Evolutionary conservation across 345 rosid species (phyloP), one percentile per base, ranked within the genome.

Genomic region (Syzygium oleosum): DNA sequence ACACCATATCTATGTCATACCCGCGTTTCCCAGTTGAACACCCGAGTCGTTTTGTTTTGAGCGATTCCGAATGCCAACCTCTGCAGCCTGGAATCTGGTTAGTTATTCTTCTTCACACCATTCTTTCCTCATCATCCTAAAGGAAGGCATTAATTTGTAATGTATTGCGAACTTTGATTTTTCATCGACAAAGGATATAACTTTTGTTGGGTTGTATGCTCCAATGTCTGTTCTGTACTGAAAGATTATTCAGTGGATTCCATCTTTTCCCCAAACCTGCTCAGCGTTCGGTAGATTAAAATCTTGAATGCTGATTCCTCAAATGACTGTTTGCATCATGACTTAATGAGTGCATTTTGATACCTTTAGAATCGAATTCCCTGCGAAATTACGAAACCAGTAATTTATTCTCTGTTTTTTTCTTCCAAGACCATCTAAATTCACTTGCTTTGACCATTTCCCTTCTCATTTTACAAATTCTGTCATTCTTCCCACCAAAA

Each of bases 1-100:
- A 96, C 93, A 98, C 98, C 52, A 92, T 98, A 91, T 96, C 99
- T 51, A 95, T 97, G 95, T 96, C 99, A 88, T 96, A 96, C 88
- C 99, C 99, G 15, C 94, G 94, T 56, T 85, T 95, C 61, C 99
- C 99, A 9, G 51, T 94, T 31, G 98, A 96, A 87, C 99, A 98
- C 58, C 95, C 91, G 87, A 79, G 92, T 96, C 84, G 87, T 54
- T 73, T 73, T 73, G 80, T 73, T 73, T 49, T 17, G 43, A 91
- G 92, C 85, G 98, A 96, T 88, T 91, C 92, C 1, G 96, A 96
- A 3, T 94, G 95, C 90, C 95, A 88, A 65, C 94, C 95, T 1
- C 87, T 95, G 89, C 93, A 94, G 87, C 94, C 99, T 0, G 99
- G 99, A 88, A 94, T 94, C 89, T 98, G 99, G 99, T 98, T 73